These are phyloP conservation scores for Penicillium digitatum DNA, from an alignment of 2,329 filamentous ascomycete genomes.

Conservation along the genomic window DNA sequence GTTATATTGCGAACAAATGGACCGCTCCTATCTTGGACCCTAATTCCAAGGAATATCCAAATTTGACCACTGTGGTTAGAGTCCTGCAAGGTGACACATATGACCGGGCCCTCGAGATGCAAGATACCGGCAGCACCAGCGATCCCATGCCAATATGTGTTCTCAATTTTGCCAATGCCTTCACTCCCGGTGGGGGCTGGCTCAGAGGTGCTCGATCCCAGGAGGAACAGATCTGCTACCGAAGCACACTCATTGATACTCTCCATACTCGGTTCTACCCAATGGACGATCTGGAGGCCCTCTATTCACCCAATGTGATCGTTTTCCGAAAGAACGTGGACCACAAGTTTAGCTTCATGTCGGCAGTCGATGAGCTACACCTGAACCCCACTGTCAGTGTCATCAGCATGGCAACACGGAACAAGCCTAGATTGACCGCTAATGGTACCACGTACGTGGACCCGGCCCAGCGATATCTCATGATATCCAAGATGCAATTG, in stretches of 20 bases:
- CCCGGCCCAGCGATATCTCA: slow-evolving; percentile 49
- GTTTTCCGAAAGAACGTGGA: slow-evolving; percentile 53
- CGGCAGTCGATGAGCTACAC: neutral
- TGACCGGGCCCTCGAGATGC: slow-evolving; percentile 51
- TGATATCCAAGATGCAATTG: slow-evolving; percentile 61
- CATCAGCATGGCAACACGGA: slow-evolving; percentile 58
- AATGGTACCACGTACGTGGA: slow-evolving; percentile 38
- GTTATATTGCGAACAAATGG: neutral
- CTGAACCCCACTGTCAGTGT: slow-evolving; percentile 46
- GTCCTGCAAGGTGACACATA: slow-evolving; percentile 58
- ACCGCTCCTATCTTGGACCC: slow-evolving; percentile 36
- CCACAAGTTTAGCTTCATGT: slow-evolving; percentile 47
- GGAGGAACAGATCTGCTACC: slow-evolving; percentile 66
- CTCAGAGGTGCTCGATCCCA: slow-evolving; percentile 59
- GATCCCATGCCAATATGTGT: slow-evolving; percentile 49
- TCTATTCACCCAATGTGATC: slow-evolving; percentile 60
- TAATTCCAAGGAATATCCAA: slow-evolving; percentile 42
- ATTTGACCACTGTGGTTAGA: slow-evolving; percentile 38
- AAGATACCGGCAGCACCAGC: slow-evolving; percentile 19
- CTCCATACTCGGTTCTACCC: slow-evolving; percentile 52
- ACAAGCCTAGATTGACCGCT: slow-evolving; percentile 36
- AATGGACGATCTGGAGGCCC: slow-evolving; percentile 46
- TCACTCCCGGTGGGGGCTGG: slow-evolving; percentile 61
- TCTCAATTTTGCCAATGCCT: slow-evolving; percentile 63
- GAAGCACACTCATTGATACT: slow-evolving; percentile 46